Evolutionary conservation across 768 basidiomycete genomes (phyloP).

Genomic region (Leucocoprinus leucothites): DNA sequence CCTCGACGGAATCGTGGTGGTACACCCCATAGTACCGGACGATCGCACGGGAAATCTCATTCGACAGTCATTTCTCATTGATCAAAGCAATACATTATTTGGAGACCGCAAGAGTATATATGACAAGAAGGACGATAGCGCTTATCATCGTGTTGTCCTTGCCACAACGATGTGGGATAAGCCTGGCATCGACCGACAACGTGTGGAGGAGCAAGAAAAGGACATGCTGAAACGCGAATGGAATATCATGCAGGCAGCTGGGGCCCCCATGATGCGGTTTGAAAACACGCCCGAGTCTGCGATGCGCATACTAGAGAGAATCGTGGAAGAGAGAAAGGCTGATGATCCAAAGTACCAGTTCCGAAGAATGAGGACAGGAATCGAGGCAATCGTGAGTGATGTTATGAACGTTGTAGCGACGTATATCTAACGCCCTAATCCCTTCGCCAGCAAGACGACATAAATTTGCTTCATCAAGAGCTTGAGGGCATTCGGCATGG

Average conservation of each 20-base stretch:
- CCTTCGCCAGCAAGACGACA: background rate
- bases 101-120: background rate
- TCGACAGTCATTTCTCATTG: background rate
- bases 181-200: too few species aligned
- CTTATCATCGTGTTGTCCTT: conserved; percentile 1
- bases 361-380: background rate
- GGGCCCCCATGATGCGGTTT: background rate
- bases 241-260: conserved; percentile 1
- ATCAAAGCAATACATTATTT: background rate
- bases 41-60: background rate
- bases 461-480: background rate
- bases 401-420: too few species aligned
- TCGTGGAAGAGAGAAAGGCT: conserved; percentile 1
- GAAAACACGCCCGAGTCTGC: background rate
- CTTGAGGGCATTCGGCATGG: background rate
- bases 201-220: background rate
- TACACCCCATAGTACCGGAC: background rate
- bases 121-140: background rate
- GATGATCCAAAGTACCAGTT: background rate
- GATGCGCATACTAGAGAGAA: background rate
- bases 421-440: too few species aligned
- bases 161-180: conserved; percentile 5
- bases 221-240: background rate
- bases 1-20: conserved; percentile 2
- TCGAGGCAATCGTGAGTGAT: background rate